A percentile compares a stretch with the other conserved stretches of the same genome.
These are phyloP conservation scores for Neurospora sp. DNA, from an alignment of 495 filamentous ascomycete genomes.

Conservation along the genomic window DNA sequence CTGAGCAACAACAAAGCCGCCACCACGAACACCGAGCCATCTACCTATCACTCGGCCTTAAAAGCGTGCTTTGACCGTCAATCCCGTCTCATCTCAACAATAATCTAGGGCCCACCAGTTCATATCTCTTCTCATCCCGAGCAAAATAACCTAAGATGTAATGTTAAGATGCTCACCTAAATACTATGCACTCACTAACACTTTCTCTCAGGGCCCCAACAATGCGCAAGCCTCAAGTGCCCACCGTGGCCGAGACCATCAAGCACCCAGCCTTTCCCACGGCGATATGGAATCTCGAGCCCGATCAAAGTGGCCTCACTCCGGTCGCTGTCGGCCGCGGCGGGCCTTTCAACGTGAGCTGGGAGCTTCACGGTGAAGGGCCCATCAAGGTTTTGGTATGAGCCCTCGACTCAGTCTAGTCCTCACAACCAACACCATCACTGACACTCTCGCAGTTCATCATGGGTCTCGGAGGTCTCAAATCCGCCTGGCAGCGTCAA, in stretches of 20 bases:
- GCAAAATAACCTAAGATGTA: background rate
- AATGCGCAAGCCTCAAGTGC: constrained; percentile 9
- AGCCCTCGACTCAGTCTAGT: constrained; percentile 12
- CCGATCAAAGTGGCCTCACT: constrained; percentile 45
- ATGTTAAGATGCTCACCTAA: background rate
- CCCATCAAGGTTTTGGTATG: constrained; percentile 60
- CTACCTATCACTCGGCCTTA: background rate
- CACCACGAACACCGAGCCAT: background rate
- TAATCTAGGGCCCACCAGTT: background rate
- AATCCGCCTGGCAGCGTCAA: constrained; percentile 64
- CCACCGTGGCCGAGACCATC: constrained; percentile 29
- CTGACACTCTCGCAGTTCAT: constrained; percentile 39
- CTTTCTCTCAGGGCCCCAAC: background rate
- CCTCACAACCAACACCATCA: constrained; percentile 7
- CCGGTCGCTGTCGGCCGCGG: constrained; percentile 54
- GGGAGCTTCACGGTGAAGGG: constrained; percentile 71
- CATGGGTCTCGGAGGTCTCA: constrained; percentile 54
- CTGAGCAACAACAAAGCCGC: background rate
- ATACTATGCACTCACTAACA: background rate
- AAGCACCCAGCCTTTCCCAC: constrained; percentile 37
- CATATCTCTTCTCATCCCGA: background rate
- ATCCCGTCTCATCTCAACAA: background rate
- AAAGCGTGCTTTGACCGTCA: background rate
- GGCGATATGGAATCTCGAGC: constrained; percentile 52
- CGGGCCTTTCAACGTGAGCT: constrained; percentile 60